Percentiles rank a stretch among this genome's conserved stretches.
Conservation (phyloP, 768 basidiomycete genomes). For the Russula emetica region DNA sequence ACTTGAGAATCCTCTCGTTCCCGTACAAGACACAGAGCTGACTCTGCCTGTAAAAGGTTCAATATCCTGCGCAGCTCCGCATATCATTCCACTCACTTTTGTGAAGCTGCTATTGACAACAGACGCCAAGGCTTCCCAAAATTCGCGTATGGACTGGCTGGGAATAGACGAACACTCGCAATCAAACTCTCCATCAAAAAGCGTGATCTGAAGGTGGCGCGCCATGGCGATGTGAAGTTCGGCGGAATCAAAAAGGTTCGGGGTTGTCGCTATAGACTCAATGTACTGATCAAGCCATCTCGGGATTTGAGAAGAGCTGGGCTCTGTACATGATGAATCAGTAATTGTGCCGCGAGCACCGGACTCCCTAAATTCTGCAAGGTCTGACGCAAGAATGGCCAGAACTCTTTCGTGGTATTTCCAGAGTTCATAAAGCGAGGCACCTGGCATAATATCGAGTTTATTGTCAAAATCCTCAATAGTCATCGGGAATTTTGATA, state of each 20-base stretch:
- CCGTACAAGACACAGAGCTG: neutral
- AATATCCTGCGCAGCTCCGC: neutral
- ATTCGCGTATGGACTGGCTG: neutral
- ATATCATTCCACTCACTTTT: neutral
- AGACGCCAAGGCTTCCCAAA: slow-evolving; percentile 3
- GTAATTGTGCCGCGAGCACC: neutral
- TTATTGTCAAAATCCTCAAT: neutral
- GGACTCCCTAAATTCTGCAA: neutral
- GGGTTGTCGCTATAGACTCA: neutral
- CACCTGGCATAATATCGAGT: neutral
- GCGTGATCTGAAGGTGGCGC: too few species aligned
- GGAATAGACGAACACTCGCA: neutral
- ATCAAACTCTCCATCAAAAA: too few species aligned
- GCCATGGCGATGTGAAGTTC: neutral
- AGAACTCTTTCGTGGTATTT: slow-evolving; percentile 10
- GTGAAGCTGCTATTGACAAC: neutral
- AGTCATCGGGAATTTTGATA: neutral
- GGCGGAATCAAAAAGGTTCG: neutral
- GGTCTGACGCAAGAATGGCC: neutral
- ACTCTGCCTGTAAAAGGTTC: slow-evolving; percentile 2
- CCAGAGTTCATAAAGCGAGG: slow-evolving; percentile 9
- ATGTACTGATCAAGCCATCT: slow-evolving; percentile 3
- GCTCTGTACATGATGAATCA: neutral
- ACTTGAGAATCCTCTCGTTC: neutral
- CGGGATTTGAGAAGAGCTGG: neutral